These are phyloP conservation scores for Lactarius quietus DNA, from an alignment of 768 basidiomycete genomes.

Conservation along the genomic window DNA sequence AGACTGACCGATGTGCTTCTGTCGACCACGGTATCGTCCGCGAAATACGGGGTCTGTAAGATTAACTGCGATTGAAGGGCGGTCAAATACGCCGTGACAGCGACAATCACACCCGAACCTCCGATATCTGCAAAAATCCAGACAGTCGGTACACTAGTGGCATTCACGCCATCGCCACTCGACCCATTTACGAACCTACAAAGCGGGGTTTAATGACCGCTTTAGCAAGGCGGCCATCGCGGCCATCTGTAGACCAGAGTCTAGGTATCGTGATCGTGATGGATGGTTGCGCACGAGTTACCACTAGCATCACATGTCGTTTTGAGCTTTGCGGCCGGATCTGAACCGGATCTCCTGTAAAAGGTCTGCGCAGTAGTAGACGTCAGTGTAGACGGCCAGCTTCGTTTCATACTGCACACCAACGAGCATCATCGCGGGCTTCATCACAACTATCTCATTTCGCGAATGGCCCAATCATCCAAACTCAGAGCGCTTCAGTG, in stretches of 20 bases:
- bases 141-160: background rate
- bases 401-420: background rate
- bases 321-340: no score
- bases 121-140: slow-evolving; percentile 42
- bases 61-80: slow-evolving; percentile 32
- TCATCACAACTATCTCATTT: slow-evolving; percentile 43
- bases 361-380: no score
- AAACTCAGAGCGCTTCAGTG: slow-evolving; percentile 51
- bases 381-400: background rate
- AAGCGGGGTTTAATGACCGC: background rate
- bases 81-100: background rate
- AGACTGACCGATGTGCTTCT: slow-evolving; percentile 35
- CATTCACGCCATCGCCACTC: background rate
- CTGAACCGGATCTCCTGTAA: no score
- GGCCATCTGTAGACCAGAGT: no score
- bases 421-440: slow-evolving; percentile 60
- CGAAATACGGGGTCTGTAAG: slow-evolving; percentile 40
- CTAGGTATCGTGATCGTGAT: no score
- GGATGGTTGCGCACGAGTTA: no score
- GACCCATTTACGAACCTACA: slow-evolving; percentile 8
- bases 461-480: slow-evolving; percentile 27
- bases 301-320: no score
- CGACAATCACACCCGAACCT: slow-evolving; percentile 4
- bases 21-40: slow-evolving; percentile 36
- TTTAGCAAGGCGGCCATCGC: background rate